phyloP scores from a whole-genome alignment of 345 rosid species.

The Linum lewisii region DNA sequence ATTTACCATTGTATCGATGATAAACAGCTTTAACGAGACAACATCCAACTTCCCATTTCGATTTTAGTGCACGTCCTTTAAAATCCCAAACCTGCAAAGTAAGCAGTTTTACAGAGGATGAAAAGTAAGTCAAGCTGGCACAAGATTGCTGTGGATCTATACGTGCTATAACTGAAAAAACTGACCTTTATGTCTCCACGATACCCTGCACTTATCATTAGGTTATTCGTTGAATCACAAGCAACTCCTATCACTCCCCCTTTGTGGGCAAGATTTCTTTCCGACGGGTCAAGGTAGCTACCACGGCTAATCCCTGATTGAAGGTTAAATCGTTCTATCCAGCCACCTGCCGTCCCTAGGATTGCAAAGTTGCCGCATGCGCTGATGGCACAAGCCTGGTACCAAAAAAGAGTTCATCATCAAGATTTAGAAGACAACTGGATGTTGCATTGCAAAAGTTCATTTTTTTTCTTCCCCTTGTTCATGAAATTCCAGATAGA shows the following conservation, averaged over 20 bases:
- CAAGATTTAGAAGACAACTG: not conserved
- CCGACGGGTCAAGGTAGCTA: conserved; percentile 54
- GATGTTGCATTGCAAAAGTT: not conserved
- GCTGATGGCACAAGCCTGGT: conserved; percentile 83
- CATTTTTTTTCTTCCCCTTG: not conserved
- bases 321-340: conserved; percentile 90
- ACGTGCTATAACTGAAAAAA: conserved; percentile 1
- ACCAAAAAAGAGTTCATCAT: conserved; percentile 10
- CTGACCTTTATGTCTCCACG: conserved; percentile 78
- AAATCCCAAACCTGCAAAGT: conserved; percentile 96
- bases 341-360: conserved; percentile 86
- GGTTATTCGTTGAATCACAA: conserved; percentile 86
- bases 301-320: conserved; percentile 96
- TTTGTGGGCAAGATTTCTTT: conserved; percentile 51
- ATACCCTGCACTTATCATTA: conserved; percentile 90
- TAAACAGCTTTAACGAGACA: conserved; percentile 61
- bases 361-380: conserved; percentile 97
- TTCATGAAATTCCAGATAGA: not conserved
- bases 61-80: conserved; percentile 54
- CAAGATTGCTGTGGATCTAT: not conserved
- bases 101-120: conserved; percentile 1
- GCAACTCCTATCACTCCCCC: conserved; percentile 89
- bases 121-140: not conserved
- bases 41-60: conserved; percentile 76
- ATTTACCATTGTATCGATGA: conserved; percentile 72